phyloP scores from a whole-genome alignment of 176 grass and related monocot species.

The Oryza nivara region DNA sequence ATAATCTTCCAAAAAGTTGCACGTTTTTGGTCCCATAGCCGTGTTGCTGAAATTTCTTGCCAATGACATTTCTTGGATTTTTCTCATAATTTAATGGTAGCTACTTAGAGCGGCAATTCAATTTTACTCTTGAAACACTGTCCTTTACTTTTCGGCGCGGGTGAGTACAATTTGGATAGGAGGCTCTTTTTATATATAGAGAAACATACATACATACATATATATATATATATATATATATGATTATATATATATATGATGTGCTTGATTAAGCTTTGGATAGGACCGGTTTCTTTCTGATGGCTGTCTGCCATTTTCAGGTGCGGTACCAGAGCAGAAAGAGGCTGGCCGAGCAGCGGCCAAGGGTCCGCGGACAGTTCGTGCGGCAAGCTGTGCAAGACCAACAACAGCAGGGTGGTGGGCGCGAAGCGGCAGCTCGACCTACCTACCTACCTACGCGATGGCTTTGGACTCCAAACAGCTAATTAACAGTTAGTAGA shows the following conservation, averaged over 20 bases:
- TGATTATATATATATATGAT: background rate
- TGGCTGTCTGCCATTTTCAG: slow-evolving; percentile 53
- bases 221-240: too few relatives aligned
- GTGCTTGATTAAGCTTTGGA: slow-evolving; percentile 15
- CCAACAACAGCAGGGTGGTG: background rate
- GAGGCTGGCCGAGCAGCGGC: slow-evolving; percentile 76
- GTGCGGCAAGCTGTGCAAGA: slow-evolving; percentile 49
- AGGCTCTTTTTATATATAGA: background rate
- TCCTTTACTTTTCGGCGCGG: too few relatives aligned
- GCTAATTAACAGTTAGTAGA: slow-evolving; percentile 3
- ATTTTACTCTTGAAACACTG: too few relatives aligned
- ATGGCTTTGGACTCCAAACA: background rate
- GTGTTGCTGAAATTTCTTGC: background rate
- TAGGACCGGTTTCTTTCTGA: slow-evolving; percentile 42
- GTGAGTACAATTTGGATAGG: too few relatives aligned
- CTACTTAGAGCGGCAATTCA: too few relatives aligned
- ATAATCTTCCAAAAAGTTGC: background rate
- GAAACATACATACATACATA: too few relatives aligned
- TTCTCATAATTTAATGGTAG: too few relatives aligned
- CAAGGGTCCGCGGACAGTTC: slow-evolving; percentile 74
- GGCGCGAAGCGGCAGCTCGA: slow-evolving; percentile 22
- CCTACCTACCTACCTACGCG: background rate
- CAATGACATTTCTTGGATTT: too few relatives aligned
- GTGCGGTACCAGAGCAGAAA: slow-evolving; percentile 87
- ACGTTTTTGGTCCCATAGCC: background rate